Evolutionary conservation across 2,329 filamentous ascomycete species (phyloP), one percentile per base, ranked within the genome.

Genomic region (Epichloe uncinata): DNA sequence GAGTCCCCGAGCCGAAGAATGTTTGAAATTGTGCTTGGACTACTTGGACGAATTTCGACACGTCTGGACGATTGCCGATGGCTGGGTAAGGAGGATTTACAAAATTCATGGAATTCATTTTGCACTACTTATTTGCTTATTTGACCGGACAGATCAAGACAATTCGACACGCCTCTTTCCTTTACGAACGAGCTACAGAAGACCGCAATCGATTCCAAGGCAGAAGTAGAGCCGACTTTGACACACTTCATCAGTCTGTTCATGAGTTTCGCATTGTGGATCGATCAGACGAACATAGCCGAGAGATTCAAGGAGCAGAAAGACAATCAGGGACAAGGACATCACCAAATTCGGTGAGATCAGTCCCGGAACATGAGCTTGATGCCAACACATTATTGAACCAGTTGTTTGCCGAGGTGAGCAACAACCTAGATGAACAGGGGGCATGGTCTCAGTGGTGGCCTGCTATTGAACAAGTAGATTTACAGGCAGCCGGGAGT

Each of bases 251-350:
- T 37, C 61, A 62, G 35, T 63, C 60, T 3, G 55, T 63, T 1
- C 59, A 63, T 20, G 62, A 64, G 41, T 64, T 63, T 38, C 58
- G 61, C 3, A 56, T 58, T 6, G 54, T 64, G 1, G 61, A 64
- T 35, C 53, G 61, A 18, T 63, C 61, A 2, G 61, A 63, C n/a
- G 56, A 60, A 42, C 62, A 63, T 6, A 54, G 56, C 9, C 55
- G 61, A 43, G 61, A 64, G 48, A 60, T 64, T 40, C 56, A 61
- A 22, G 57, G 56, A 2, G 61, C 57, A 1, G 59, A 60, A 20
- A 47, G 54, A 6, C 51, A 20, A 15, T 34, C 46, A 16, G 48
- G 15, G 12, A 36, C 48, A 4, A n/a, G 13, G 9, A 46, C 38
- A 5, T 36, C 30, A 12, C 2, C 47, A 36, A 43, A 20, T n/a